Percentiles rank a stretch among this genome's conserved stretches.
phyloP scores from a whole-genome alignment of 148 eudicot genomes.

The Rhododendron williamsianum region DNA sequence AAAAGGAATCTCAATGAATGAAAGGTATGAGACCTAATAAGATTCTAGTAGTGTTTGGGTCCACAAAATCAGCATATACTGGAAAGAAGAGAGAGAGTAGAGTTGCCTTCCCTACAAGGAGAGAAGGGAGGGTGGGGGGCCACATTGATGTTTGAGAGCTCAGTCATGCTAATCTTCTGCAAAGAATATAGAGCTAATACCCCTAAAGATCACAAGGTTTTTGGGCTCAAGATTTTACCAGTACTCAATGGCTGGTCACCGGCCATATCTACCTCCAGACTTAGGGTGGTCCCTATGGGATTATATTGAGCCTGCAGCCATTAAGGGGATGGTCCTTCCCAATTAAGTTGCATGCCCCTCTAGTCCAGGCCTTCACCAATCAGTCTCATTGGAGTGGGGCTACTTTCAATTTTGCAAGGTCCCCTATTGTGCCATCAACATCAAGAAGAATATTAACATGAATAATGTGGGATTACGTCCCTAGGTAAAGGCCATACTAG shows the following conservation, averaged over 20 bases:
- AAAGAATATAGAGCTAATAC: background rate
- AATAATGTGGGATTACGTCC: background rate
- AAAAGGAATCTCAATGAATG: background rate
- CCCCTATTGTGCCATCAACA: background rate
- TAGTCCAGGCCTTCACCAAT: background rate
- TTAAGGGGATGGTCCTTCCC: constrained; percentile 15
- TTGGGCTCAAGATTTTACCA: background rate
- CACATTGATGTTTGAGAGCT: constrained; percentile 14
- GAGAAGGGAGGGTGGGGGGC: background rate
- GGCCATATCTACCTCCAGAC: background rate
- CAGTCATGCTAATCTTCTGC: constrained; percentile 14
- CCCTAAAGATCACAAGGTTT: background rate
- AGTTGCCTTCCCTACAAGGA: background rate
- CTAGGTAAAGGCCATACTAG: background rate
- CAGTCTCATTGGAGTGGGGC: background rate
- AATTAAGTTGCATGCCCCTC: background rate
- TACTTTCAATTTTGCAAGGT: background rate
- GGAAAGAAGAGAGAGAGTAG: background rate
- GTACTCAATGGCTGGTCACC: background rate
- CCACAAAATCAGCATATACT: constrained; percentile 10
- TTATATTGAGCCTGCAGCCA: constrained; percentile 4
- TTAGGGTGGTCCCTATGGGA: background rate
- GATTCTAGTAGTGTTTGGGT: background rate
- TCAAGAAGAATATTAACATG: background rate
- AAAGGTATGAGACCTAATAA: background rate